Evolutionary conservation across 2,329 filamentous ascomycete genomes (phyloP).

Genomic region (Alternaria gaisen): DNA sequence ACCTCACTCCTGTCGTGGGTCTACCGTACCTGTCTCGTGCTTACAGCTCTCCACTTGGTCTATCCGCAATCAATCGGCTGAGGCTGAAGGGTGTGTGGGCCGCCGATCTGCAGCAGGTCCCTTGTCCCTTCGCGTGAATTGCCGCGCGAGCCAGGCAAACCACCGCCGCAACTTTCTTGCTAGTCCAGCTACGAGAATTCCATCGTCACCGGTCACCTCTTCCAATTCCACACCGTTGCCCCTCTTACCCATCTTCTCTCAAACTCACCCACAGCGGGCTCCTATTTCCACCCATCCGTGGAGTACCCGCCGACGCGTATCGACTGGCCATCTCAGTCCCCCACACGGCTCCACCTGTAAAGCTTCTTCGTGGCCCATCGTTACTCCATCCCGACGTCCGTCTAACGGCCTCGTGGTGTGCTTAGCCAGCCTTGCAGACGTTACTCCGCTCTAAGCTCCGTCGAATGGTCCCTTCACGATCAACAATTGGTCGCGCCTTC

Average conservation of each 20-base stretch:
- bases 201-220: constrained; percentile 27
- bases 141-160: constrained; percentile 44
- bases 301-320: constrained; percentile 35
- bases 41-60: constrained; percentile 46
- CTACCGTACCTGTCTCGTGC: constrained; percentile 46
- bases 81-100: constrained; percentile 49
- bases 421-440: constrained; percentile 35
- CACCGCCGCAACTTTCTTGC: constrained; percentile 23
- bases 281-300: constrained; percentile 30
- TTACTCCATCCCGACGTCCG: constrained; percentile 34
- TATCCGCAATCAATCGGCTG: constrained; percentile 46
- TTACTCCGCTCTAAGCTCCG: constrained; percentile 32
- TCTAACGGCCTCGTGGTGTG: constrained; percentile 37
- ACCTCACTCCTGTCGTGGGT: constrained; percentile 34
- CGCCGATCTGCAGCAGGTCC: constrained; percentile 47
- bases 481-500: constrained; percentile 46
- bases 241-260: constrained; percentile 15
- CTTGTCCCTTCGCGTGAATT: constrained; percentile 46
- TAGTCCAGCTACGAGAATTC: constrained; percentile 25
- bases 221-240: constrained; percentile 26
- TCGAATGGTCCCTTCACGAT: constrained; percentile 44
- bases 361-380: constrained; percentile 41
- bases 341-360: constrained; percentile 48
- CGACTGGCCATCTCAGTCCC: constrained; percentile 36
- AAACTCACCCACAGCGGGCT: constrained; percentile 29